Evolutionary conservation across 2,329 filamentous ascomycete genomes (phyloP), one percentile per base, ranked within the genome.

Genomic region (Ophiocordyceps camponoti-saundersi): DNA sequence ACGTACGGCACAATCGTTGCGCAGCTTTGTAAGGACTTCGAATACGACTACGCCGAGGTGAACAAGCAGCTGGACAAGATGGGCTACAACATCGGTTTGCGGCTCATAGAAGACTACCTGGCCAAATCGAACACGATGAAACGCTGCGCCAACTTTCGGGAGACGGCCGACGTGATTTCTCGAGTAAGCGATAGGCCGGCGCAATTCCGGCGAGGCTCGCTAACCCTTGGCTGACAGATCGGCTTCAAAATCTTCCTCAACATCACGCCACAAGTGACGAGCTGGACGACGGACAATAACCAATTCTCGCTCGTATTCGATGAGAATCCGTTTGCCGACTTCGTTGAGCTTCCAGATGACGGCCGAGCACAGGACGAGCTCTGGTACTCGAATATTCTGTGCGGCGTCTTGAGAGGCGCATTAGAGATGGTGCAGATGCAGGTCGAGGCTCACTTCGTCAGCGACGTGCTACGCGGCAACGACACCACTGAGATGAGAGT

Each of bases 371-470:
- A 98, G 64, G 89, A 95, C 58, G 90, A 96, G 67, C 70, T 98
- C 39, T 98, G 92, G 92, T 98, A 93, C 64, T 95, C 88, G 6
- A 98, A 96, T 65, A 93, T 98, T 48, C 75, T 96, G 42, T 95
- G 92, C 56, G 92, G 92, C 42, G 85, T 98, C 42, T 69, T 98
- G 50, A 75, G 92, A 55, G 92, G 92, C 15, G 82, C 90, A 1
- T 65, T 98, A 49, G 92, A 98, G 65, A 98, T 98, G 92, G 90
- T 96, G 59, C 90, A 96, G 74, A 95, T 96, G 87, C 92, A 96
- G 65, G 88, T 96, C 4, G 90, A 98, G 61, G 87, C 87, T 44
- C 89, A 94, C 60, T 98, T 96, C 61, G 84, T 94, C 58, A 95
- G 86, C 62, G 92, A 98, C 62, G 76, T 95, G 30, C 70, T 98